These are phyloP conservation scores for Butyriboletus loyo DNA, from an alignment of 768 basidiomycete genomes.

Conservation along the genomic window DNA sequence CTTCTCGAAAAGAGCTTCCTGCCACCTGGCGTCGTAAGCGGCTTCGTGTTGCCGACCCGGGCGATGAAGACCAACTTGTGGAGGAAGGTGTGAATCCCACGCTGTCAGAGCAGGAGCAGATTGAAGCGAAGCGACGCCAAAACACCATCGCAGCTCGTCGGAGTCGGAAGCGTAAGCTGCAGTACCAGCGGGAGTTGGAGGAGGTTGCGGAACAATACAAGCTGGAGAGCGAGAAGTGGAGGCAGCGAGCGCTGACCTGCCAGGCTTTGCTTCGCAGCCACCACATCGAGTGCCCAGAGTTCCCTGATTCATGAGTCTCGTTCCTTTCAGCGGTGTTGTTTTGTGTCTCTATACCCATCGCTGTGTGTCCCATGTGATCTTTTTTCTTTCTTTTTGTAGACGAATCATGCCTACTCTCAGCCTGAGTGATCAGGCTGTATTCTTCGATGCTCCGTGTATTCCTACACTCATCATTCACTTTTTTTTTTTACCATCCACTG, in stretches of 20 bases:
- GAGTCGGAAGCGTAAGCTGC: constrained; percentile 70
- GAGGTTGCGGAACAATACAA: constrained; percentile 49
- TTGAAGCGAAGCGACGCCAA: constrained; percentile 74
- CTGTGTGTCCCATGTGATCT: not conserved
- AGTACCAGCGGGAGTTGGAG: constrained; percentile 67
- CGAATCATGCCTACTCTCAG: not conserved
- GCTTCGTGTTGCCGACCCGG: constrained; percentile 45
- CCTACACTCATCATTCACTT: constrained; percentile 24
- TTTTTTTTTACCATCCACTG: constrained; percentile 46
- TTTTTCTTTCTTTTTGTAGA: constrained; percentile 11
- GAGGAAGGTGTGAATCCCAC: constrained; percentile 34
- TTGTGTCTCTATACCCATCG: constrained; percentile 8
- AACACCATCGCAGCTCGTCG: constrained; percentile 86
- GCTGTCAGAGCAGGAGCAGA: constrained; percentile 59
- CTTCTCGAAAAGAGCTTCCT: constrained; percentile 77
- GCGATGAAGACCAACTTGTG: constrained; percentile 43
- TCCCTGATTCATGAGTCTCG: constrained; percentile 30
- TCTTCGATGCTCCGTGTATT: constrained; percentile 47
- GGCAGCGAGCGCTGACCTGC: constrained; percentile 45
- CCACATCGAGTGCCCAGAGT: constrained; percentile 54
- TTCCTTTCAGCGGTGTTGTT: not conserved
- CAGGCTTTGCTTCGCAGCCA: constrained; percentile 56
- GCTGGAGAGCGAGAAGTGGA: constrained; percentile 62
- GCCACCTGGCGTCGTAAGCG: constrained; percentile 68
- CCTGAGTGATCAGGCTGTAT: constrained; percentile 14